These are phyloP conservation scores for Ophiostoma sp. DNA, from an alignment of 2,329 filamentous ascomycete genomes.

Conservation along the genomic window DNA sequence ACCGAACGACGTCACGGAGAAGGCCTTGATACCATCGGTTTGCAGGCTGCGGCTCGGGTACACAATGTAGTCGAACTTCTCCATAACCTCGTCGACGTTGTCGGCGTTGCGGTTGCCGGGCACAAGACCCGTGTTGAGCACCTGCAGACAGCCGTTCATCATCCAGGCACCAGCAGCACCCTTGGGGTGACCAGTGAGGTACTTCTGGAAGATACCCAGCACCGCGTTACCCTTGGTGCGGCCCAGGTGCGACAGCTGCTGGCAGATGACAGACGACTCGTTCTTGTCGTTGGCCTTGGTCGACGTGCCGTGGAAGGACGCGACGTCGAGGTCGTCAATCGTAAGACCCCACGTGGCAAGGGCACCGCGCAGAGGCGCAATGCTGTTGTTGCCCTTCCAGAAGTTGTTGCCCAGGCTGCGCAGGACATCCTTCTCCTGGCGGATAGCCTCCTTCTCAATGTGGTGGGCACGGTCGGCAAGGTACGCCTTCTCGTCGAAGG, in stretches of 20 bases:
- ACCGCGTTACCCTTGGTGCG: slow-evolving; percentile 95
- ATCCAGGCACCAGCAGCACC: slow-evolving; percentile 99
- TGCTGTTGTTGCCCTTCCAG: slow-evolving; percentile 93
- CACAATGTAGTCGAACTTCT: slow-evolving; percentile 96
- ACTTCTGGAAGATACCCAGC: slow-evolving; percentile 98
- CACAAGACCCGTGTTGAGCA: slow-evolving; percentile 89
- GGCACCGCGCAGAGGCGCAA: slow-evolving; percentile 92
- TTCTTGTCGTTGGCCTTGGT: slow-evolving; percentile 99
- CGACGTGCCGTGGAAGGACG: slow-evolving; percentile 98
- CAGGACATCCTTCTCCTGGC: slow-evolving; percentile 91
- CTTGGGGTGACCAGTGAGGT: slow-evolving; percentile 97
- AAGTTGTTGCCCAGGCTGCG: slow-evolving; percentile 96
- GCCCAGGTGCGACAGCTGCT: slow-evolving; percentile 92
- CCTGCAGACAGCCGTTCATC: slow-evolving; percentile 97
- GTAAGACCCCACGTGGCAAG: slow-evolving; percentile 98
- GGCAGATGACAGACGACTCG: slow-evolving; percentile 94
- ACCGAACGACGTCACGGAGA: slow-evolving; percentile 97
- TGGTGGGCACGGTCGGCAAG: slow-evolving; percentile 80
- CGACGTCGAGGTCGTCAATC: slow-evolving; percentile 90
- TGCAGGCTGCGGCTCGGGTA: slow-evolving; percentile 95
- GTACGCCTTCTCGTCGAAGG: slow-evolving; percentile 82
- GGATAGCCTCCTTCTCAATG: slow-evolving; percentile 81
- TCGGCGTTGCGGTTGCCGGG: slow-evolving; percentile 98
- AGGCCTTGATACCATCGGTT: slow-evolving; percentile 97
- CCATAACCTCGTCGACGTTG: slow-evolving; percentile 94